phyloP scores from a whole-genome alignment of 768 basidiomycete species.

The Boletus rubescentipes region DNA sequence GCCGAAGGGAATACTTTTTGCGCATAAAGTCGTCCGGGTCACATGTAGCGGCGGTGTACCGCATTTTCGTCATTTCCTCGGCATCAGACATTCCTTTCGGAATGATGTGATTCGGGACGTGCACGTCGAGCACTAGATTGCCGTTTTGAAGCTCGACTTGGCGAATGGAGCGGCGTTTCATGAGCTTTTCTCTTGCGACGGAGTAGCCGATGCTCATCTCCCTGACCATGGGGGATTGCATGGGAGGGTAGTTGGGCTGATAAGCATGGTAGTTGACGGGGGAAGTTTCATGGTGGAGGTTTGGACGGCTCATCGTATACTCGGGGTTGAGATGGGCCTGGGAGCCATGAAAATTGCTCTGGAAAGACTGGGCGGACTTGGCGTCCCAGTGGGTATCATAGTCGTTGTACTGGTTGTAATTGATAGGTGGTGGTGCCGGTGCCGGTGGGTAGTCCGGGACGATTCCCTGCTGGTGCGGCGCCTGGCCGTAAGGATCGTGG shows the following conservation, averaged over 20 bases:
- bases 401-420: slow-evolving; percentile 45
- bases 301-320: slow-evolving; percentile 57
- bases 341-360: slow-evolving; percentile 59
- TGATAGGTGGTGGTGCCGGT: slow-evolving; percentile 17
- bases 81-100: slow-evolving; percentile 59
- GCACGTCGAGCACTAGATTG: slow-evolving; percentile 82
- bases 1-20: slow-evolving; percentile 74
- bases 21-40: slow-evolving; percentile 88
- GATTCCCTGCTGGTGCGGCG: slow-evolving; percentile 33
- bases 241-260: slow-evolving; percentile 60
- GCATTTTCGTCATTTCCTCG: slow-evolving; percentile 81
- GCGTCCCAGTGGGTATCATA: slow-evolving; percentile 46
- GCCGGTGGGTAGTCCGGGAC: slow-evolving; percentile 38
- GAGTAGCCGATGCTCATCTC: slow-evolving; percentile 59
- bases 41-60: slow-evolving; percentile 87
- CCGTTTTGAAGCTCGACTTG: slow-evolving; percentile 80
- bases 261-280: slow-evolving; percentile 47
- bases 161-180: slow-evolving; percentile 76
- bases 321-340: slow-evolving; percentile 67
- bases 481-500: slow-evolving; percentile 45
- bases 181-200: slow-evolving; percentile 71
- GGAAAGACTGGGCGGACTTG: slow-evolving; percentile 61
- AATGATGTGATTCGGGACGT: slow-evolving; percentile 75
- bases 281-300: slow-evolving; percentile 35
- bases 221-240: slow-evolving; percentile 48